Percentiles rank a stretch among this genome's conserved stretches.
Conservation (phyloP, 345 rosid genomes). For the Diplotaxis tenuifolia region DNA sequence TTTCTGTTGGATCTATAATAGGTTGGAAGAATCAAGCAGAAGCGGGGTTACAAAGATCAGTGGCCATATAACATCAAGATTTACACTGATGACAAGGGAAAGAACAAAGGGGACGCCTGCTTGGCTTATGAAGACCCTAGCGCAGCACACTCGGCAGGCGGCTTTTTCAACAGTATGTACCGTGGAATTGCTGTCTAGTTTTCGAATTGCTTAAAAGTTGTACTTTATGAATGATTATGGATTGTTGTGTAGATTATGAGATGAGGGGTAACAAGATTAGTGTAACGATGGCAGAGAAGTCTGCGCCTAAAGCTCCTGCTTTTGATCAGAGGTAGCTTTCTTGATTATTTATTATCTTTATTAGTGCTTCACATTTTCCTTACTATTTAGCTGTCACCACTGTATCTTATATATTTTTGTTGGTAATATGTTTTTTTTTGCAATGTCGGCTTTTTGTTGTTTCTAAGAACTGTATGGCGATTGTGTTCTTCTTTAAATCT, state of each 20-base stretch:
- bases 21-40: slow-evolving; percentile 98
- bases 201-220: background rate
- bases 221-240: background rate
- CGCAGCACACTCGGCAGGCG: slow-evolving; percentile 91
- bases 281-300: slow-evolving; percentile 92
- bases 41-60: slow-evolving; percentile 95
- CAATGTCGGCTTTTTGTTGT: background rate
- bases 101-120: slow-evolving; percentile 87
- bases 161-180: slow-evolving; percentile 71
- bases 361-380: background rate
- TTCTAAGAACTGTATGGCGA: background rate
- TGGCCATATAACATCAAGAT: slow-evolving; percentile 97
- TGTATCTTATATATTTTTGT: background rate
- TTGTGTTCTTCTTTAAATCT: background rate
- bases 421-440: background rate
- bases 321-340: slow-evolving; percentile 62
- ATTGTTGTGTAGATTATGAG: slow-evolving; percentile 61
- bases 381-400: background rate
- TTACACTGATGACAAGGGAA: slow-evolving; percentile 91
- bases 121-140: slow-evolving; percentile 95
- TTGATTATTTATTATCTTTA: slow-evolving; percentile 6
- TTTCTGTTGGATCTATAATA: slow-evolving; percentile 26
- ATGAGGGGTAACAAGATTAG: slow-evolving; percentile 75
- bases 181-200: slow-evolving; percentile 6
- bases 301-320: slow-evolving; percentile 65